Evolutionary conservation across 257 asterid species (phyloP), one percentile per base, ranked within the genome.

Genomic region (Fraxinus quadrangulata): DNA sequence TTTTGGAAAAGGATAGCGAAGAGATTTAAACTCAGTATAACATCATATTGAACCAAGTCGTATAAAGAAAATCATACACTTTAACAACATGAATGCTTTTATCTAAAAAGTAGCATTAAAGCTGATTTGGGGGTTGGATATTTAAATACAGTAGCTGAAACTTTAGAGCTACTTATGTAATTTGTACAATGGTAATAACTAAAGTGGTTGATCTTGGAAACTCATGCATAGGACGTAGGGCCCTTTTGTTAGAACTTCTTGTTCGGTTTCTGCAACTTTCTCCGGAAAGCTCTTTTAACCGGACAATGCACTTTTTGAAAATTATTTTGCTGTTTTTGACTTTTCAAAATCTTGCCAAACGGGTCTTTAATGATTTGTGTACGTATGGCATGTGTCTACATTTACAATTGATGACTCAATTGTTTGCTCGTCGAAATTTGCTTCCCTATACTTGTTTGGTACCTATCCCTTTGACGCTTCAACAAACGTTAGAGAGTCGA

Each of bases 51-150:
- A 51, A 54, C 2, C 4, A 6, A 16, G 2, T 54, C 10, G 10
- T 54, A 2, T 54, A 54, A 54, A 54, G 17, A 49, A 14, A 54
- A 54, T 54, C 24, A 6, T 54, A 54, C 9, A 19, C 65, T 16
- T 4, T 10, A 19, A 19, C 7, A 12, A 76, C 72, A 36, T 73
- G 61, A 36, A 19, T 67, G 76, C 84, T 79, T 79, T 78, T 54
- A 9, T 6, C 21, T 19, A 51, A 17, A 51, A 51, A 19, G 63
- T 54, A 54, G 24, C 24, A 19, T 54, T 54, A 16, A 54, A 54
- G 49, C 16, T 40, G 49, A 1, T 7, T 54, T 3, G 63, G 11
- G 63, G 11, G 21, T 19, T 54, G 65, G 65, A 54, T 54, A 54
- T 54, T 54, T 54, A 54, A 54, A 3, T 54, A 16, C 26, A 54